These are phyloP conservation scores for Lagenidium giganteum DNA, from an alignment of 352 stramenopile species.

Conservation along the genomic window DNA sequence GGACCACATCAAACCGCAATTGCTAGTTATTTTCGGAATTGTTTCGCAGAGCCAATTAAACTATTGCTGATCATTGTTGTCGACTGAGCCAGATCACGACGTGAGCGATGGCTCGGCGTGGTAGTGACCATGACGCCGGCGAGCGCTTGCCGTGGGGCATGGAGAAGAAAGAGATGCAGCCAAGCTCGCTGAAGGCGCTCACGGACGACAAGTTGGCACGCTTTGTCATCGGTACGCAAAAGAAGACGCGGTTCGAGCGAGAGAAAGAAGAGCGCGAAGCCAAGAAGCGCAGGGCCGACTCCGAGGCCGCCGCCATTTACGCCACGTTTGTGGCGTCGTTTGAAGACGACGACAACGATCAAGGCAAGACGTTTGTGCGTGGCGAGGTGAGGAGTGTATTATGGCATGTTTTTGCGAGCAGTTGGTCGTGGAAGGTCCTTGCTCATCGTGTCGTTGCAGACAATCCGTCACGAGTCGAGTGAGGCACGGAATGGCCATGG, in stretches of 20 bases:
- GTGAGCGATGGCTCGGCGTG: conserved; percentile 1
- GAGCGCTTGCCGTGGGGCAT: conserved; percentile 52
- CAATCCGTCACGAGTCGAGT: too few relatives aligned
- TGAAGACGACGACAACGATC: conserved; percentile 60
- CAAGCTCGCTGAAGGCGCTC: conserved; percentile 52
- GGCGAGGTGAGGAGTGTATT: conserved; percentile 11
- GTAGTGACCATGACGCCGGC: conserved; percentile 12
- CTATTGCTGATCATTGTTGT: background rate
- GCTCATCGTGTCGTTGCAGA: too few relatives aligned
- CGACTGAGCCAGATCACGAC: background rate
- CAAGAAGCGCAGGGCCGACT: conserved; percentile 81
- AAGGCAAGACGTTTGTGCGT: conserved; percentile 66
- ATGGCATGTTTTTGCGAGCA: too few relatives aligned
- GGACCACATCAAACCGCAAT: too few relatives aligned
- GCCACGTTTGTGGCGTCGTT: conserved; percentile 89
- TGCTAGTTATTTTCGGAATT: background rate
- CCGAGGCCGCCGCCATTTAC: conserved; percentile 85
- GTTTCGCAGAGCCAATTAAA: conserved; percentile 1
- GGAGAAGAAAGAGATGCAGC: conserved; percentile 60
- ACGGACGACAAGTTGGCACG: conserved; percentile 78
- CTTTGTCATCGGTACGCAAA: conserved; percentile 72
- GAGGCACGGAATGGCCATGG: too few relatives aligned
- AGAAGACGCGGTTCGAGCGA: conserved; percentile 88
- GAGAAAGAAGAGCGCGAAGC: conserved; percentile 75
- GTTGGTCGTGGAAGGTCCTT: too few relatives aligned